Conservation (phyloP, 2,329 filamentous ascomycete genomes). For the Septoria petroselini region DNA sequence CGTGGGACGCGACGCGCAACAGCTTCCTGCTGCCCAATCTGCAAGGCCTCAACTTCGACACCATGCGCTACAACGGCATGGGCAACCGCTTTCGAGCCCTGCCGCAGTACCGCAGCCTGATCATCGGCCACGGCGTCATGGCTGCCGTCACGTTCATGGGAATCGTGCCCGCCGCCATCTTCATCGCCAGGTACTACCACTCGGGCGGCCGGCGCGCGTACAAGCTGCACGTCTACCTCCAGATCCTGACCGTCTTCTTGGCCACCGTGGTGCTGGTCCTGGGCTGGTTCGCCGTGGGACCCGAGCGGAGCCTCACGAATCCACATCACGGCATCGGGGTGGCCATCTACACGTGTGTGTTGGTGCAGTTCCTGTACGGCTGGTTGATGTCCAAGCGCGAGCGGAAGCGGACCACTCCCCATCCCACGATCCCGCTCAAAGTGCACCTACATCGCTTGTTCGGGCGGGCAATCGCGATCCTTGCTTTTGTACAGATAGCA, state of each 20-base stretch:
- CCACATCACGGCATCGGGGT: constrained; percentile 82
- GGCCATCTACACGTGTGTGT: constrained; percentile 69
- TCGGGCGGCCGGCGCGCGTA: constrained; percentile 55
- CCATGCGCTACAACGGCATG: constrained; percentile 86
- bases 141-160: constrained; percentile 71
- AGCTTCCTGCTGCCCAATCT: constrained; percentile 76
- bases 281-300: constrained; percentile 75
- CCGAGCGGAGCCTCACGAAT: constrained; percentile 68
- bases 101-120: constrained; percentile 66
- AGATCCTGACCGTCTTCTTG: constrained; percentile 65
- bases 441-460: constrained; percentile 77
- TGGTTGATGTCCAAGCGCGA: constrained; percentile 58
- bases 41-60: constrained; percentile 72
- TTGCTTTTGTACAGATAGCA: constrained; percentile 84
- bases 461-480: constrained; percentile 70
- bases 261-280: constrained; percentile 69
- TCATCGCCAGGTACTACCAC: constrained; percentile 69
- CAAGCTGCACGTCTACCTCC: constrained; percentile 69
- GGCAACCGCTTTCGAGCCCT: constrained; percentile 72
- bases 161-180: constrained; percentile 69
- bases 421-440: constrained; percentile 55
- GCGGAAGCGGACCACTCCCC: constrained; percentile 45
- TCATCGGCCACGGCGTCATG: constrained; percentile 69
- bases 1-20: constrained; percentile 75
- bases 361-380: constrained; percentile 69